A percentile compares a stretch with the other conserved stretches of the same genome.
Evolutionary conservation across 352 stramenopile species (phyloP).

Genomic region (Ophiocytium majus): DNA sequence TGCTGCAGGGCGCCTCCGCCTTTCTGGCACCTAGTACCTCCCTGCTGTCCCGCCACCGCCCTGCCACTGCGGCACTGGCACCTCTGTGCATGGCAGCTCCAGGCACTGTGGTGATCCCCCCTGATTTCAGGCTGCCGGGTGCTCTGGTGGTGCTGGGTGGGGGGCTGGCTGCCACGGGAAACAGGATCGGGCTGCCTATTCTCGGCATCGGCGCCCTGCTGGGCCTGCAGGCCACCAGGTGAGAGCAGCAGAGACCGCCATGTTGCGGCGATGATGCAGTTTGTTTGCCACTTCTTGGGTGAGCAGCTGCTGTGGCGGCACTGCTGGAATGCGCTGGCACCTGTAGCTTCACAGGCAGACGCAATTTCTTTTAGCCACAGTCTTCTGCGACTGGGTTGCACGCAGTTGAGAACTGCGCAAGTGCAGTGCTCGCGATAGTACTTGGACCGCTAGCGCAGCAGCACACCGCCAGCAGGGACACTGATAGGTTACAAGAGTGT

Average conservation of each 20-base stretch:
- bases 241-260: neutral
- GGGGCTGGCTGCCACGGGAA: conserved; percentile 7
- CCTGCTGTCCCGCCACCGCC: neutral
- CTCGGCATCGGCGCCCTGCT: conserved; percentile 27
- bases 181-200: conserved; percentile 28
- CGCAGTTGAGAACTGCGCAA: too few relatives aligned
- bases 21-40: neutral
- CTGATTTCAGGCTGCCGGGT: conserved; percentile 42
- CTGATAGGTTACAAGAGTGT: too few relatives aligned
- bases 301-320: too few relatives aligned
- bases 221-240: conserved; percentile 45
- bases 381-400: too few relatives aligned
- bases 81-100: neutral
- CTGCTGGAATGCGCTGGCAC: too few relatives aligned
- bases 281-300: too few relatives aligned
- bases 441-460: too few relatives aligned
- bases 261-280: too few relatives aligned
- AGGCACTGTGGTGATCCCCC: conserved; percentile 28
- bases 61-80: neutral
- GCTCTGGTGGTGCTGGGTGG: conserved; percentile 28
- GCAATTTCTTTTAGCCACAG: too few relatives aligned
- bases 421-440: too few relatives aligned
- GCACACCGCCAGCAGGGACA: too few relatives aligned
- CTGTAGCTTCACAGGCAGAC: too few relatives aligned
- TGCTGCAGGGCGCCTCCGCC: neutral